Evolutionary conservation across 108 stramenopile species (phyloP).

Genomic region (Cyclotella baltica): DNA sequence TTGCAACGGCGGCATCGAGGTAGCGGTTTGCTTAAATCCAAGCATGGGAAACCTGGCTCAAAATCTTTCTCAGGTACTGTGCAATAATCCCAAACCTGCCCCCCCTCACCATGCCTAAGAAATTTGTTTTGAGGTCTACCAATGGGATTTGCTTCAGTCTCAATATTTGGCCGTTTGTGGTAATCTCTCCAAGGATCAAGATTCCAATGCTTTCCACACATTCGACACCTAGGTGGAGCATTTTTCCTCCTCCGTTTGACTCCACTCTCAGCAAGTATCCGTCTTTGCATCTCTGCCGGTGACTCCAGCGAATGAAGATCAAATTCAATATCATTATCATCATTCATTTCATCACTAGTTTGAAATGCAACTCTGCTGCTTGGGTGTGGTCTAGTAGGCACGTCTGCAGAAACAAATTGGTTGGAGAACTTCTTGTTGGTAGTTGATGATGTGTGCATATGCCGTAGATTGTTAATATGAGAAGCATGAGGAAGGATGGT

Average conservation of each 20-base stretch:
- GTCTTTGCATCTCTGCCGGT: not conserved
- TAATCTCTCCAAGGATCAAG: not conserved
- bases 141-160: not conserved
- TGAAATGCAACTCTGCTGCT: not conserved
- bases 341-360: not conserved
- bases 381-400: not conserved
- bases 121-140: not conserved
- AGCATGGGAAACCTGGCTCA: constrained; percentile 4
- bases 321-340: not conserved
- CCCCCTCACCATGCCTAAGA: not conserved
- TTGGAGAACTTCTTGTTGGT: not conserved
- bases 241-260: not conserved
- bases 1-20: too few relatives aligned
- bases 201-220: not conserved
- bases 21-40: not conserved
- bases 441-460: not conserved
- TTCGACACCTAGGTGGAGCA: constrained; percentile 2
- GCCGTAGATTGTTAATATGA: not conserved
- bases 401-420: not conserved
- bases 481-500: not conserved
- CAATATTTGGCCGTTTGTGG: not conserved
- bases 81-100: constrained; percentile 1
- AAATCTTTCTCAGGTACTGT: not conserved
- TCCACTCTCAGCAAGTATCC: not conserved
- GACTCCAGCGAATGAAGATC: too few relatives aligned